Conservation (phyloP, 2,329 filamentous ascomycete species). For the Pseudogymnoascus sp. region DNA sequence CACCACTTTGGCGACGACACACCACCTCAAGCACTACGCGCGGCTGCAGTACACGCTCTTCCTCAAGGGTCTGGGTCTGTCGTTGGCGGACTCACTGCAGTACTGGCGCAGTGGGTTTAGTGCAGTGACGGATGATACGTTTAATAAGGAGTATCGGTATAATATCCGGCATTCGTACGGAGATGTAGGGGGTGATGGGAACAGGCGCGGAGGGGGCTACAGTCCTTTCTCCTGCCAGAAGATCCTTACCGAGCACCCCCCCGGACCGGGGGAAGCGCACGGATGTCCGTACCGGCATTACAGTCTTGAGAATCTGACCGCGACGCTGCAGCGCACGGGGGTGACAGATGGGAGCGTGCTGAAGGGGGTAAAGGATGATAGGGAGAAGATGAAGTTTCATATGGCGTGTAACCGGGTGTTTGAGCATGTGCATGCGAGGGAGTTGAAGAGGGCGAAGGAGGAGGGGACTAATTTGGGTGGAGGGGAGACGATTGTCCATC, state of each 20-base stretch:
- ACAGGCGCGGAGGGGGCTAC: slow-evolving; percentile 78
- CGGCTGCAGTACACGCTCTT: slow-evolving; percentile 94
- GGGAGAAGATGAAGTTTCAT: slow-evolving; percentile 80
- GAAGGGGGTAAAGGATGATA: slow-evolving; percentile 77
- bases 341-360: slow-evolving; percentile 70
- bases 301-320: slow-evolving; percentile 72
- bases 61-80: slow-evolving; percentile 89
- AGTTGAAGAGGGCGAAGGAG: slow-evolving; percentile 69
- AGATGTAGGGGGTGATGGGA: slow-evolving; percentile 87
- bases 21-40: slow-evolving; percentile 86
- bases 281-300: slow-evolving; percentile 97
- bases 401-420: slow-evolving; percentile 96
- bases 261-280: slow-evolving; percentile 79
- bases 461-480: slow-evolving; percentile 61
- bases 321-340: slow-evolving; percentile 68
- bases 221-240: slow-evolving; percentile 92
- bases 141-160: slow-evolving; percentile 97
- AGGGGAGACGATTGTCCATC: slow-evolving; percentile 91
- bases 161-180: slow-evolving; percentile 94
- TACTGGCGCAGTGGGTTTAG: slow-evolving; percentile 89
- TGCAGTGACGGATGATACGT: slow-evolving; percentile 83
- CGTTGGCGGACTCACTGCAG: slow-evolving; percentile 78
- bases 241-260: slow-evolving; percentile 81
- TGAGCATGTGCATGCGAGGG: slow-evolving; percentile 71
- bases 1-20: slow-evolving; percentile 73